Base-by-base conservation (phyloP, 108 stramenopile species). In the Fistulifera pelliculosa region DNA sequence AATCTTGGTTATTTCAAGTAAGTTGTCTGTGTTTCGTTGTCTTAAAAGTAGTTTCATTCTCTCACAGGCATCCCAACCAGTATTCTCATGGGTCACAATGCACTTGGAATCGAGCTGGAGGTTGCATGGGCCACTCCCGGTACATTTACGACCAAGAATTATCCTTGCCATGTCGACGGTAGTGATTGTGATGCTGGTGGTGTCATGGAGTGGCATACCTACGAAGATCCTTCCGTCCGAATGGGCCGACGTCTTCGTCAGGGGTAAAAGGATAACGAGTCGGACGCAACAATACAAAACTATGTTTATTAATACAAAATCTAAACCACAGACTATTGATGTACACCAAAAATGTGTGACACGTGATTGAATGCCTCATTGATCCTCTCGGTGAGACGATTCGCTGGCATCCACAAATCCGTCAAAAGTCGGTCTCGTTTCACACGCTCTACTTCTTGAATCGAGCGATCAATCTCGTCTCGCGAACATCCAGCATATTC, bases 71-170 rank as follows among this genome's bases (percentile, higher is more conserved):
- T 35, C 31, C 31, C 8, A 35, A 6, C 8, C 31, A 62, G 76
- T 2, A 62, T 85, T 23, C 66, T 60, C 26, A 71, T 82, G 50
- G 94, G 91, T 5, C 75, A 83, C 60, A 91, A 91, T 60, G 65
- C 80, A 58, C 68, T 95, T 48, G 89, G 89, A 2, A 82, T 95
- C 60, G 91, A 93, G 66, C 71, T 70, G 22, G 69, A 73, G 59
- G 73, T 90, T 23, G 76, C 85, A 21, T 93, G 89, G 89, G 90
- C 68, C 1, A 84, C 83, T 31, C 85, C 85, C 1, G 75, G 66
- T 6, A 35, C 63, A 15, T 86, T 63, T 40, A 81, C 85, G 2
- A 69, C 75, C 25, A 54, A 69, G 22, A 81, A 79, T 41, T 56
- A 60, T 23, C 76, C 80, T 11, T 86, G 80, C 56, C 52, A 47